Conservation (phyloP, 1,139 yeast genomes). For the Entelexis paramagnoliae region DNA sequence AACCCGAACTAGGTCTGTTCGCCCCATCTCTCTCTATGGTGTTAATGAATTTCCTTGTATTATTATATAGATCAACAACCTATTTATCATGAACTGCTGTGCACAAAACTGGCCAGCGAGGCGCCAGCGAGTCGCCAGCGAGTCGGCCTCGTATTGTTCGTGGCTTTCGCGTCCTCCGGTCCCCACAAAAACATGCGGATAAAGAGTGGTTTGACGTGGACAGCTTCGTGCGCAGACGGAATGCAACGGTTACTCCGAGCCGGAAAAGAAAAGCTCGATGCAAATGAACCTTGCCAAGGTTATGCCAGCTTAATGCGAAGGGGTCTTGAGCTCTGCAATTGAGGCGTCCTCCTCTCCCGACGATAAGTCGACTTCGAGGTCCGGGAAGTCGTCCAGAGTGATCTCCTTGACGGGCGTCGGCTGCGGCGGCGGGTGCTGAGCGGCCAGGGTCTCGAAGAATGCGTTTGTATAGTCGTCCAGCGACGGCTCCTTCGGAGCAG, state of each 20-base stretch:
- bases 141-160: too few relatives aligned
- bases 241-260: too few relatives aligned
- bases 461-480: constrained; percentile 9
- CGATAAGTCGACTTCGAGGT: constrained; percentile 6
- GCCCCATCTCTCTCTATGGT: too few relatives aligned
- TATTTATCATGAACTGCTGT: too few relatives aligned
- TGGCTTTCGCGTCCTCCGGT: too few relatives aligned
- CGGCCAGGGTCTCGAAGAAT: background rate
- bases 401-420: background rate
- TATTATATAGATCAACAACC: too few relatives aligned
- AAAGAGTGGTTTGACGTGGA: too few relatives aligned
- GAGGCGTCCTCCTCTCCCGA: background rate
- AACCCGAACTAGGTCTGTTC: background rate
- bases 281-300: too few relatives aligned
- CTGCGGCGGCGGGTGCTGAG: background rate
- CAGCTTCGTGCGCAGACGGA: too few relatives aligned
- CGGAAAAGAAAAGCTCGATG: too few relatives aligned
- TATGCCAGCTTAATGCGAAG: background rate
- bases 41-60: background rate
- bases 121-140: too few relatives aligned
- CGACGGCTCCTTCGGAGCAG: background rate
- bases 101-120: background rate
- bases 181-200: too few relatives aligned
- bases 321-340: background rate
- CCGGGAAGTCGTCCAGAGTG: constrained; percentile 11